phyloP scores from a whole-genome alignment of 108 stramenopile species.

The Mediolabrus comicus region DNA sequence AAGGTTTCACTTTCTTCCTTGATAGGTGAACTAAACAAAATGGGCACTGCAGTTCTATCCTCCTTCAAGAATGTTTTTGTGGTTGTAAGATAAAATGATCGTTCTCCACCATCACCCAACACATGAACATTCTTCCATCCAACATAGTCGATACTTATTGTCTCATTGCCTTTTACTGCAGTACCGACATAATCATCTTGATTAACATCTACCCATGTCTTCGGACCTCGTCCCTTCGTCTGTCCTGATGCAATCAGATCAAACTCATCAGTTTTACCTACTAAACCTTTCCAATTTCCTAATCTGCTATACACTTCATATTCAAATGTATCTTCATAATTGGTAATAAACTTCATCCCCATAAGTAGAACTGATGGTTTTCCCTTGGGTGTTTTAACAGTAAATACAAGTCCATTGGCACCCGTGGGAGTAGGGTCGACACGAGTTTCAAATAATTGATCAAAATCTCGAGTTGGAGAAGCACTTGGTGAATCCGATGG shows the following conservation, averaged over 20 bases:
- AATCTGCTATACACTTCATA: conserved; percentile 15
- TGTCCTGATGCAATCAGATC: conserved; percentile 21
- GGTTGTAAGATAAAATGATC: conserved; percentile 26
- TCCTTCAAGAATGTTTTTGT: conserved; percentile 1
- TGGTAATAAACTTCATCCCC: conserved; percentile 10
- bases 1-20: conserved; percentile 1
- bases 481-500: conserved; percentile 11
- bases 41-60: not conserved
- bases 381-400: not conserved
- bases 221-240: conserved; percentile 1
- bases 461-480: conserved; percentile 6
- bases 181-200: not conserved
- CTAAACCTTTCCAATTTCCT: not conserved
- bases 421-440: conserved; percentile 13
- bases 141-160: not conserved
- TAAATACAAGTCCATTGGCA: conserved; percentile 17
- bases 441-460: conserved; percentile 5
- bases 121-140: conserved; percentile 23
- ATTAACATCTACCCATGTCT: conserved; percentile 1
- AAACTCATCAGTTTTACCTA: conserved; percentile 1
- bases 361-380: not conserved
- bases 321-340: not conserved
- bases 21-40: conserved; percentile 8
- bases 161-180: not conserved
- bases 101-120: conserved; percentile 11